Conservation (phyloP, 2,329 filamentous ascomycete species). For the Triangularia verruculosa region DNA sequence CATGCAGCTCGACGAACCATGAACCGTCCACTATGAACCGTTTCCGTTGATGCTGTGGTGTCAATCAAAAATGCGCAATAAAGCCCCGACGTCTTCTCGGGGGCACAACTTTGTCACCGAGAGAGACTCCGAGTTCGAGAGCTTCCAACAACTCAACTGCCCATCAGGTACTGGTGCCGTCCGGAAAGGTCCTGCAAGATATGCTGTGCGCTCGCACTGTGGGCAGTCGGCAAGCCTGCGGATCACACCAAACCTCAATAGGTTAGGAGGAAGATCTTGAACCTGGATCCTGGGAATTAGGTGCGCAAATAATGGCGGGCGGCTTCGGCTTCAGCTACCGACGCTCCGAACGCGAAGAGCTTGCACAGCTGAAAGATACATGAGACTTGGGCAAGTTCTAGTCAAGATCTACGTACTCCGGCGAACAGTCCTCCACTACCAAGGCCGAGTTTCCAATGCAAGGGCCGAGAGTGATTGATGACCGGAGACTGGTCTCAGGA, state of each 20-base stretch:
- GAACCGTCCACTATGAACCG: neutral
- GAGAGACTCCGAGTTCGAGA: neutral
- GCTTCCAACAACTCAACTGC: neutral
- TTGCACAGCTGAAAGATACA: slow-evolving; percentile 5
- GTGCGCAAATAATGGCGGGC: slow-evolving; percentile 10
- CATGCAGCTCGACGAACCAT: neutral
- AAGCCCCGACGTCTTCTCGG: neutral
- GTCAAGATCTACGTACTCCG: neutral
- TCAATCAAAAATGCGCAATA: neutral
- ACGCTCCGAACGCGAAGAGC: neutral
- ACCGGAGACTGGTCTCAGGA: neutral
- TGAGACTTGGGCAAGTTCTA: neutral
- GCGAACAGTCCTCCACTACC: neutral
- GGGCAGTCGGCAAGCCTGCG: neutral
- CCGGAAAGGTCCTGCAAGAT: too few species aligned
- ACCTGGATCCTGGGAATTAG: slow-evolving; percentile 1
- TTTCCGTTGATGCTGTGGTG: neutral
- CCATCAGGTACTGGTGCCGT: neutral
- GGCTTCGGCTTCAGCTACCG: neutral
- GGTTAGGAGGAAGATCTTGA: slow-evolving; percentile 2
- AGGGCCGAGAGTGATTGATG: neutral
- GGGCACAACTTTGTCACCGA: neutral
- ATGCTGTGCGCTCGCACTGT: neutral
- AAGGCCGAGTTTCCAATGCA: neutral
- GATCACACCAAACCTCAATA: slow-evolving; percentile 2